Evolutionary conservation across 768 basidiomycete species (phyloP), one percentile per base, ranked within the genome.

Genomic region (Mycena vulgaris): DNA sequence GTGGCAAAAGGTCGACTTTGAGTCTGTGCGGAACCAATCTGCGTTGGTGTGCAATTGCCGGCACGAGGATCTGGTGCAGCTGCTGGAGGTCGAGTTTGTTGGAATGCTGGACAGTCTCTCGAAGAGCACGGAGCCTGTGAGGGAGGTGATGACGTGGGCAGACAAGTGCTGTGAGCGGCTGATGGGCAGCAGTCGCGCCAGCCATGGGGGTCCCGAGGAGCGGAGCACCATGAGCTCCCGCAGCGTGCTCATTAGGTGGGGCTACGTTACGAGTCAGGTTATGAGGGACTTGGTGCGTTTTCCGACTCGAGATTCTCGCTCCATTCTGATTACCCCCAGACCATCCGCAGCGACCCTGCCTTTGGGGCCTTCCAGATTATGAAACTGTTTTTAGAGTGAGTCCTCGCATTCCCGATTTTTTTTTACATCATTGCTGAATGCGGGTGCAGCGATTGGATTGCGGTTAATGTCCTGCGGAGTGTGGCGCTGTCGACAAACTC

Each of bases 361-460:
- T 96, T 96, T 74, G 95, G 95, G 59, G 93, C 95, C 21, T 96
- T 96, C 84, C 95, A 96, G 80, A 95, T 96, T 70, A 78, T 96
- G 80, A 96, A 96, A 80, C 83, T 96, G 75, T 96, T 96, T 88
- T 85, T 96, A 68, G 95, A 96, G 94, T 95, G 74, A 77, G 93
- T 88, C 25, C 56, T 55, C 33, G 7, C 42, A 30, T 28, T 3
- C 35, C 66, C 33, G 63, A 64, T 49, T 61, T 63, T 71, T 65
- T 35, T 48, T 66, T 66, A n/a, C 17, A n/a, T n/a, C n/a, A n/a
- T 47, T 75, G 60, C 74, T 80, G 5, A 55, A 77, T 64, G 30
- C 55, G 47, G 27, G 35, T 45, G 63, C 71, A 95, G 95, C 73
- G 95, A 96, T 80, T 95, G 95, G 95, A 95, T 95, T 76, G 93